Evolutionary conservation across 2,329 filamentous ascomycete species (phyloP).

Genomic region (Scedosporium aurantiacum): DNA sequence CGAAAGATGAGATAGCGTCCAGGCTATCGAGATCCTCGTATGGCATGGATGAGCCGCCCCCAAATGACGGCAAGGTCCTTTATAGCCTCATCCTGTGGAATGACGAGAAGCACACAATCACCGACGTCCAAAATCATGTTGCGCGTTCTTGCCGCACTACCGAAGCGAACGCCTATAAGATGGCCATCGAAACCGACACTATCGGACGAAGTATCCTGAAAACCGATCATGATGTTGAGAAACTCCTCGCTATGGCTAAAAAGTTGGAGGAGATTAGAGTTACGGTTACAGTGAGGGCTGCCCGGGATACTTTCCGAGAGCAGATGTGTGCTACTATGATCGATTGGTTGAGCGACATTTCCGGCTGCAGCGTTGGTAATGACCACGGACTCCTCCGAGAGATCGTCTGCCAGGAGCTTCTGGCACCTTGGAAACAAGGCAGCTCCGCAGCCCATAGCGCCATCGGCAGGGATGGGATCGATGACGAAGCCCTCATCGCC

Average conservation of each 20-base stretch:
- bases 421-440: conserved; percentile 77
- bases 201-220: conserved; percentile 78
- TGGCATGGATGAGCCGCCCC: conserved; percentile 39
- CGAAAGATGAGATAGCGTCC: conserved; percentile 70
- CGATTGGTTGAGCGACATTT: conserved; percentile 89
- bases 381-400: conserved; percentile 70
- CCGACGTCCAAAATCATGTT: conserved; percentile 83
- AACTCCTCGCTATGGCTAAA: conserved; percentile 66
- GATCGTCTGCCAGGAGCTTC: conserved; percentile 81
- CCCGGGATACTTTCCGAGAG: conserved; percentile 90
- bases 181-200: conserved; percentile 81
- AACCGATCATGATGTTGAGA: conserved; percentile 59
- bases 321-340: conserved; percentile 98
- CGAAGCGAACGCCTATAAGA: conserved; percentile 54
- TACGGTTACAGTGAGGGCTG: conserved; percentile 86
- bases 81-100: conserved; percentile 91
- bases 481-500: conserved; percentile 65
- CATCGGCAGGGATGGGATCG: conserved; percentile 67
- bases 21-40: conserved; percentile 60
- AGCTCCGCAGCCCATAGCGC: conserved; percentile 71
- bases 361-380: conserved; percentile 72
- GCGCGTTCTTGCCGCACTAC: conserved; percentile 74
- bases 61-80: conserved; percentile 35
- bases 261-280: conserved; percentile 93
- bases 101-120: conserved; percentile 94